Evolutionary conservation across 23 red algal species (phyloP), one percentile per base, ranked within the genome.

Genomic region (Gracilariopsis chorda): DNA sequence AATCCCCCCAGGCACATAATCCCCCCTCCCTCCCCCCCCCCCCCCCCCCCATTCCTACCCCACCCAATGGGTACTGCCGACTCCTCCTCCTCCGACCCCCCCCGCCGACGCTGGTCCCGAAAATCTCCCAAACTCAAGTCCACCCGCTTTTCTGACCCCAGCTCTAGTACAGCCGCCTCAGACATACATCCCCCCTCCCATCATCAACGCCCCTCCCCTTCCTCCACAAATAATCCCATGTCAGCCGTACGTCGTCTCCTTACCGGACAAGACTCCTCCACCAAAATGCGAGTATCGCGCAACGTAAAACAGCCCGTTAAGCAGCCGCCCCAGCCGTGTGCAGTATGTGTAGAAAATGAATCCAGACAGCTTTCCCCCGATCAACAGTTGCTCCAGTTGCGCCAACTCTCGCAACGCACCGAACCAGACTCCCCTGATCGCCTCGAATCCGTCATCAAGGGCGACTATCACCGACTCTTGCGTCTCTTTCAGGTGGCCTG

Each of bases 181-280:
- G 57, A 62, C 13, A n/a, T n/a, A n/a, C n/a, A n/a, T n/a, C n/a
- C n/a, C n/a, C n/a, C n/a, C n/a, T n/a, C n/a, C n/a, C n/a, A n/a
- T n/a, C n/a, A n/a, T n/a, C n/a, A n/a, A n/a, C n/a, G n/a, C n/a
- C n/a, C n/a, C n/a, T n/a, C n/a, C n/a, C 7, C 2, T 7, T 30
- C 57, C 62, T 39, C 35, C 33, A 27, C 62, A 17, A n/a, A n/a
- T 11, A 36, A 36, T 19, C 27, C 80, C 49, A 85, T 85, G 80
- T 59, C 48, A 10, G 80, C 80, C 7, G 80, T 85, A 20, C 80
- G 80, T 39, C 80, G 80, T 20, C 51, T 85, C 0, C 80, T 85
- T 47, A 85, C 80, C 28, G 80, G 80, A 10, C 45, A 48, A 14
- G 80, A 85, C 62, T 85, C 80, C 7, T 85, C 80, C 39, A 42